Evolutionary conservation across 2,329 filamentous ascomycete species (phyloP).

Genomic region (Diaporthe citriasiana): DNA sequence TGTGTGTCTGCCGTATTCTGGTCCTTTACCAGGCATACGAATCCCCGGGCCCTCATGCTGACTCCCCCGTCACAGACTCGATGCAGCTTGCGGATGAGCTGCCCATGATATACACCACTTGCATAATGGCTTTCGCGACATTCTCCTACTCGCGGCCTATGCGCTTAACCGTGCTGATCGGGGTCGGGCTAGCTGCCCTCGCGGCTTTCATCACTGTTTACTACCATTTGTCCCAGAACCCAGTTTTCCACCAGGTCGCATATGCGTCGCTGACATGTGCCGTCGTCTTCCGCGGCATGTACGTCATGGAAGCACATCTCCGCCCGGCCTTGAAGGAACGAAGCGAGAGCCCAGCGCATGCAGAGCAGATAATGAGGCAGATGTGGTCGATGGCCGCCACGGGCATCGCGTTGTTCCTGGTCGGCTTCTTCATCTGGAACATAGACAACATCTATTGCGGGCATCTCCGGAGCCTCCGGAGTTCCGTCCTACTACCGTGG

Average conservation of each 20-base stretch:
- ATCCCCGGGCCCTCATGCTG: conserved; percentile 23
- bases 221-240: conserved; percentile 87
- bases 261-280: conserved; percentile 80
- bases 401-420: conserved; percentile 79
- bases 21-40: neutral
- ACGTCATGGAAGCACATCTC: conserved; percentile 73
- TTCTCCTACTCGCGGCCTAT: conserved; percentile 77
- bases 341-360: conserved; percentile 60
- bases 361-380: conserved; percentile 63
- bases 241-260: conserved; percentile 84
- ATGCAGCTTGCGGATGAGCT: conserved; percentile 74
- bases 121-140: conserved; percentile 73
- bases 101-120: conserved; percentile 73
- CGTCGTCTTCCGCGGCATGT: conserved; percentile 81
- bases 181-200: conserved; percentile 67
- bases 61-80: conserved; percentile 58
- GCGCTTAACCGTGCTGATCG: conserved; percentile 51
- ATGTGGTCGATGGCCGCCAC: conserved; percentile 83
- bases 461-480: conserved; percentile 74
- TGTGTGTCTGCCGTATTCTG: conserved; percentile 55
- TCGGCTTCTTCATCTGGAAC: conserved; percentile 83
- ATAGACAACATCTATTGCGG: conserved; percentile 84
- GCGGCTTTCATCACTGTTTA: conserved; percentile 79
- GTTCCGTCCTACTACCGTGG: conserved; percentile 82
- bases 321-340: conserved; percentile 61